phyloP scores from a whole-genome alignment of 257 asterid species.

The Solanum neorickii region DNA sequence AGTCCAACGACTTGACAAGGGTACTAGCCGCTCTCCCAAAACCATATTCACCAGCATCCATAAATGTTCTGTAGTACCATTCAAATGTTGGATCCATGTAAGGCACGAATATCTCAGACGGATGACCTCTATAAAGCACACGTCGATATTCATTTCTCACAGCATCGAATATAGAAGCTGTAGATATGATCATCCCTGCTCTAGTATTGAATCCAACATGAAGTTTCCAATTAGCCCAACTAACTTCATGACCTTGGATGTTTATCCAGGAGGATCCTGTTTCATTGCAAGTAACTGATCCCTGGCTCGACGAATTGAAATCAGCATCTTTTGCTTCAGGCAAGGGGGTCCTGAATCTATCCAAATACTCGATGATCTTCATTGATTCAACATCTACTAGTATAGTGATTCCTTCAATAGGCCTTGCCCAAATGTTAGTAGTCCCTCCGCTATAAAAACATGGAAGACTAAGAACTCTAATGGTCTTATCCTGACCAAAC shows the following conservation, averaged over 20 bases:
- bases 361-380: slow-evolving; percentile 28
- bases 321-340: slow-evolving; percentile 41
- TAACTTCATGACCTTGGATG: slow-evolving; percentile 26
- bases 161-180: slow-evolving; percentile 34
- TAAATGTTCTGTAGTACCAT: slow-evolving; percentile 53
- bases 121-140: slow-evolving; percentile 55
- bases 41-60: slow-evolving; percentile 74
- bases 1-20: slow-evolving; percentile 39
- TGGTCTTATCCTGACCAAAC: slow-evolving; percentile 49
- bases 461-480: slow-evolving; percentile 32
- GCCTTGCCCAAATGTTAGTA: slow-evolving; percentile 59
- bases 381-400: slow-evolving; percentile 37
- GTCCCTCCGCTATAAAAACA: slow-evolving; percentile 56
- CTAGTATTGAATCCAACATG: slow-evolving; percentile 53
- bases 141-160: slow-evolving; percentile 16
- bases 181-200: slow-evolving; percentile 56
- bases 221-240: slow-evolving; percentile 61
- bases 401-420: slow-evolving; percentile 40
- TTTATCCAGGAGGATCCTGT: slow-evolving; percentile 13
- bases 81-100: slow-evolving; percentile 60
- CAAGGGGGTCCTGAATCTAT: slow-evolving; percentile 20
- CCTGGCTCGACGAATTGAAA: slow-evolving; percentile 26
- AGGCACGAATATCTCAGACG: slow-evolving; percentile 72
- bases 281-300: slow-evolving; percentile 8
- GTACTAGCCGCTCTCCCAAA: slow-evolving; percentile 52